phyloP scores from a whole-genome alignment of 2,329 filamentous ascomycete genomes.

The Xylariaceae sp. region DNA sequence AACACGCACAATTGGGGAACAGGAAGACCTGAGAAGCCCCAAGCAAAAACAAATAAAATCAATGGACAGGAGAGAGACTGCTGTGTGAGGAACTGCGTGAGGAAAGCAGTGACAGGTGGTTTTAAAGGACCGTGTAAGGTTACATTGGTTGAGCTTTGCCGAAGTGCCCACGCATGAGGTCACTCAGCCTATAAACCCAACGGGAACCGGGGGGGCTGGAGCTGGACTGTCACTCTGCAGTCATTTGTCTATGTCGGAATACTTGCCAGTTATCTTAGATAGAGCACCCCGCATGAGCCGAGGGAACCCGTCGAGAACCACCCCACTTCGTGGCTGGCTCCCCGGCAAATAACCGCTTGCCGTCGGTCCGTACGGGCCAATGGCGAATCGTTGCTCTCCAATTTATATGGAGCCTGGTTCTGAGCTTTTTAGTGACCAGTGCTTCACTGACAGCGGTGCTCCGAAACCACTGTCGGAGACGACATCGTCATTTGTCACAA shows the following conservation, averaged over 20 bases:
- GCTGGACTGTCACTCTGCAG: constrained; percentile 7
- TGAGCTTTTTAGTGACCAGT: no score
- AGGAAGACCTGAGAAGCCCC: not conserved
- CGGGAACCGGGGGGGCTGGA: not conserved
- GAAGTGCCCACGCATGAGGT: not conserved
- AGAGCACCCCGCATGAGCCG: constrained; percentile 31
- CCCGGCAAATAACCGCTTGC: not conserved
- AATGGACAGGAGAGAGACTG: not conserved
- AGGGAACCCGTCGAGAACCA: constrained; percentile 25
- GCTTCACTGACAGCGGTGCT: no score
- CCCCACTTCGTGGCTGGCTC: not conserved
- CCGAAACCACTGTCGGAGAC: no score
- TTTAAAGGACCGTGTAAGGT: not conserved
- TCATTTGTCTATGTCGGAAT: not conserved
- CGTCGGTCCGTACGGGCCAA: constrained; percentile 6
- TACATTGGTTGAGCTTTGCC: not conserved
- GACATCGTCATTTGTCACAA: no score
- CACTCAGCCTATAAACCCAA: not conserved
- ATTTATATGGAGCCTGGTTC: no score
- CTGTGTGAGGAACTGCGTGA: not conserved
- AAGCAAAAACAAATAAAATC: not conserved
- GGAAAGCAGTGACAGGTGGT: not conserved
- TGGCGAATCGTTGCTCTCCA: constrained; percentile 15
- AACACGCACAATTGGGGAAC: not conserved
- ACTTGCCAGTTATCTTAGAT: constrained; percentile 1